Percentiles rank a stretch among this genome's conserved stretches.
Evolutionary conservation across 176 grass and related monocot genomes (phyloP).

Genomic region (Eragrostis nindensis): DNA sequence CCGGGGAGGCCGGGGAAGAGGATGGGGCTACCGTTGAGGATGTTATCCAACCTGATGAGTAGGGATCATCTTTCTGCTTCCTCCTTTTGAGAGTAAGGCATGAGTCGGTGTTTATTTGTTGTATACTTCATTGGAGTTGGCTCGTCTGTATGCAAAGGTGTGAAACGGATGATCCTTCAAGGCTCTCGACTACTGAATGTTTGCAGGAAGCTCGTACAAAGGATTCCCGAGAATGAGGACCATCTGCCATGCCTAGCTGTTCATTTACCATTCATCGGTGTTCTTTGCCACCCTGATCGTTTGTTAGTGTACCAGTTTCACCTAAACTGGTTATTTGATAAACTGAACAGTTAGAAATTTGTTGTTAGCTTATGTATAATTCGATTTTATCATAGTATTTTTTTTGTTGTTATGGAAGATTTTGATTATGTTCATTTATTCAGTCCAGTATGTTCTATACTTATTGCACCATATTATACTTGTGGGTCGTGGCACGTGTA

Average conservation of each 20-base stretch:
- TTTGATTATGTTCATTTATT: too few species aligned
- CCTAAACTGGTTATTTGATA: neutral
- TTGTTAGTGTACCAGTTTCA: neutral
- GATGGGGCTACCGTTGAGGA: conserved; percentile 74
- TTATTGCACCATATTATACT: too few species aligned
- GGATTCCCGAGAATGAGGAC: conserved; percentile 8
- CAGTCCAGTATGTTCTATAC: too few species aligned
- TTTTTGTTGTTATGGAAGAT: too few species aligned
- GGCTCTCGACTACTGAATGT: conserved; percentile 7
- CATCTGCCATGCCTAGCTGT: neutral
- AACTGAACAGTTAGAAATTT: conserved; percentile 3
- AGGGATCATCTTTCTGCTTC: conserved; percentile 26
- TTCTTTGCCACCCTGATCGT: neutral
- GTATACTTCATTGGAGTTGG: neutral
- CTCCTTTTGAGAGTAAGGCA: conserved; percentile 18
- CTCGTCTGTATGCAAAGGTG: conserved; percentile 32
- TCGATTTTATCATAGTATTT: neutral
- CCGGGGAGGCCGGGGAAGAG: conserved; percentile 73
- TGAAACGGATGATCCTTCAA: conserved; percentile 17
- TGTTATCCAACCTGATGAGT: conserved; percentile 21
- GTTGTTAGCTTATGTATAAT: conserved; percentile 23
- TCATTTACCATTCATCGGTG: neutral
- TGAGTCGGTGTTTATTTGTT: neutral
- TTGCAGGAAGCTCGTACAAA: neutral
- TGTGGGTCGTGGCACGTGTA: too few species aligned